Evolutionary conservation across 192 early-diverging fungal species (phyloP).

Genomic region (Coemansia sp.): DNA sequence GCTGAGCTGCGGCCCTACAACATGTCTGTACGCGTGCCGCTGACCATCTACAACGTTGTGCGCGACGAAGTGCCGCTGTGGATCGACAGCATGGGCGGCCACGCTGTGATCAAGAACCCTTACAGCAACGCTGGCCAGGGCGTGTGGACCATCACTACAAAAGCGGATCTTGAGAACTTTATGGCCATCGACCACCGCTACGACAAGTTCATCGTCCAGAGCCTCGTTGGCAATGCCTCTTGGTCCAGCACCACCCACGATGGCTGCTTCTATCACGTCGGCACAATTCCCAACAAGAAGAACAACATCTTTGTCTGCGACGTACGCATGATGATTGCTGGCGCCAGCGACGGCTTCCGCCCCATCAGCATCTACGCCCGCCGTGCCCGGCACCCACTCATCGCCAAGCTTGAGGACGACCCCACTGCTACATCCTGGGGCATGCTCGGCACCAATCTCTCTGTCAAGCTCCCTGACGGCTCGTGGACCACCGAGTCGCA

Average conservation of each 20-base stretch:
- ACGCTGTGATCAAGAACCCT: conserved; percentile 83
- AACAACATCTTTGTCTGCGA: conserved; percentile 84
- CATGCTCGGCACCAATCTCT: conserved; percentile 88
- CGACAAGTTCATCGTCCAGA: conserved; percentile 91
- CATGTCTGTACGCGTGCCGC: conserved; percentile 70
- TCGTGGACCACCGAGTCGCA: conserved; percentile 84
- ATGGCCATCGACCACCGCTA: conserved; percentile 78
- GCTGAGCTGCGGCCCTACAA: conserved; percentile 71
- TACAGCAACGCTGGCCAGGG: conserved; percentile 88
- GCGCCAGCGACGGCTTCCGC: conserved; percentile 68
- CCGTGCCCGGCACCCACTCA: conserved; percentile 69
- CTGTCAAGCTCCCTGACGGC: conserved; percentile 71
- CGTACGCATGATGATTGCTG: conserved; percentile 86
- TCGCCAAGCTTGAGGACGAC: conserved; percentile 58
- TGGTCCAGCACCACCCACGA: conserved; percentile 73
- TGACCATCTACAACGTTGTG: conserved; percentile 85
- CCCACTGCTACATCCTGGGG: conserved; percentile 69
- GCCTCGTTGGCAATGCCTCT: conserved; percentile 82
- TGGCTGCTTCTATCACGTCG: conserved; percentile 87
- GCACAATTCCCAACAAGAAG: conserved; percentile 89
- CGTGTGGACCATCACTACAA: conserved; percentile 86
- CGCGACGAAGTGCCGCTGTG: conserved; percentile 78
- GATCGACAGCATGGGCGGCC: conserved; percentile 82
- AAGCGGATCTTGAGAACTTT: conserved; percentile 70
- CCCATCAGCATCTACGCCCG: conserved; percentile 84